These are phyloP conservation scores for Salisapilia sapeloensis DNA, from an alignment of 352 stramenopile species.

Conservation along the genomic window DNA sequence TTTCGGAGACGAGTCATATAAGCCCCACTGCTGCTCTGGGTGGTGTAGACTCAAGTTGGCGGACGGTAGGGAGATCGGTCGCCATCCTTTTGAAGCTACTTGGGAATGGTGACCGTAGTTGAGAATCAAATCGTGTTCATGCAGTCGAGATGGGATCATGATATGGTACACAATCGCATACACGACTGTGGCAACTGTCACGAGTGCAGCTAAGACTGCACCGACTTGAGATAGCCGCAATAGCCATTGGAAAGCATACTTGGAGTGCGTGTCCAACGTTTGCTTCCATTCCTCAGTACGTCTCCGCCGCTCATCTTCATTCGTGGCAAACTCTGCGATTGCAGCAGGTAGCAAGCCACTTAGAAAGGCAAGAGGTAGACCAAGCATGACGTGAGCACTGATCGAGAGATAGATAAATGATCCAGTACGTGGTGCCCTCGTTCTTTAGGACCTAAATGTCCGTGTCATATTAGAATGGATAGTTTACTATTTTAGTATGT, in stretches of 20 bases:
- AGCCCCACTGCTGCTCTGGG: constrained; percentile 30
- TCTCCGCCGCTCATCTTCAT: constrained; percentile 27
- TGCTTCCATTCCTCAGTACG: constrained; percentile 19
- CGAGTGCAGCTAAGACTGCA: constrained; percentile 17
- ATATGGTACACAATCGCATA: constrained; percentile 62
- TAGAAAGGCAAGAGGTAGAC: no score
- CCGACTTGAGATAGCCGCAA: constrained; percentile 17
- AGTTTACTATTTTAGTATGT: no score
- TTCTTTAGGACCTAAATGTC: no score
- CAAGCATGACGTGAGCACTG: no score
- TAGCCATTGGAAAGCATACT: constrained; percentile 13
- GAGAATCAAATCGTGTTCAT: constrained; percentile 63
- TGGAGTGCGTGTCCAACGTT: constrained; percentile 9
- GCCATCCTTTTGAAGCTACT: background rate
- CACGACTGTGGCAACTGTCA: constrained; percentile 34
- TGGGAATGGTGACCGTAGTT: constrained; percentile 42
- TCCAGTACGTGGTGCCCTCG: no score
- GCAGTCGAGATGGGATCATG: constrained; percentile 55
- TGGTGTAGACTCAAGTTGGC: constrained; percentile 38
- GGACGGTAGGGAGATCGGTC: constrained; percentile 16
- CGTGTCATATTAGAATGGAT: no score
- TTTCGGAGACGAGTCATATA: constrained; percentile 1
- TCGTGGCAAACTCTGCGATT: no score
- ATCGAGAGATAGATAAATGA: no score
- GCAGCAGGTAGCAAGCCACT: no score